A percentile compares a stretch with the other conserved stretches of the same genome.
Evolutionary conservation across 148 eudicot genomes (phyloP).

Genomic region (Dianthus caryophyllus): DNA sequence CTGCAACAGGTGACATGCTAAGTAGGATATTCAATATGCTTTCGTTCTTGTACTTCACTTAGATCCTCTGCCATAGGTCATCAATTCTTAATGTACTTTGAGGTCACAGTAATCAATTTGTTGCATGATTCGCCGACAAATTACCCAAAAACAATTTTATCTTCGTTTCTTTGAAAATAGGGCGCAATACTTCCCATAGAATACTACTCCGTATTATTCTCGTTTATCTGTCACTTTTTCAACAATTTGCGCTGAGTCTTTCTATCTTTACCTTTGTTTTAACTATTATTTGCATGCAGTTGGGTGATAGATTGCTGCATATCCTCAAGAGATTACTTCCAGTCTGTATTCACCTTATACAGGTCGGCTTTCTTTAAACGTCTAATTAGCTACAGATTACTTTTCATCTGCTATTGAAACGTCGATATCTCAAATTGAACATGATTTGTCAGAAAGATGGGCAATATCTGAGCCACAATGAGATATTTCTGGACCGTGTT

Average conservation of each 20-base stretch:
- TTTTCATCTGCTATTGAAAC: too few species aligned
- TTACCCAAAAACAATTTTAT: neutral
- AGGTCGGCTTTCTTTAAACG: constrained; percentile 40
- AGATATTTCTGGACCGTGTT: constrained; percentile 66
- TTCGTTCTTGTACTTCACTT: neutral
- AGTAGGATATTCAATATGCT: neutral
- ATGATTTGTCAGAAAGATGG: constrained; percentile 76
- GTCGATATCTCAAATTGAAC: constrained; percentile 1
- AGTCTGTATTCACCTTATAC: constrained; percentile 82
- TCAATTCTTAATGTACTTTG: neutral
- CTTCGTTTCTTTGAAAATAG: neutral
- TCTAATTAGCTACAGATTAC: constrained; percentile 6
- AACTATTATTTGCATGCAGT: constrained; percentile 35
- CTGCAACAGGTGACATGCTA: constrained; percentile 74
- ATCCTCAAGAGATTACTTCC: constrained; percentile 91
- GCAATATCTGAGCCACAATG: constrained; percentile 84
- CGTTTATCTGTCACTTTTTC: neutral
- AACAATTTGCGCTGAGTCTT: neutral
- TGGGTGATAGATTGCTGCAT: constrained; percentile 85
- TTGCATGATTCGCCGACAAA: neutral
- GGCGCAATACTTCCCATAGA: neutral
- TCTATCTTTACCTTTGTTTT: neutral
- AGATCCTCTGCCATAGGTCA: neutral
- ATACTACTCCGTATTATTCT: neutral
- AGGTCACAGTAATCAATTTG: neutral